A percentile compares a stretch with the other conserved stretches of the same genome.
Conservation (phyloP, 805 yeast species). For the Naumovozyma dairenensis region DNA sequence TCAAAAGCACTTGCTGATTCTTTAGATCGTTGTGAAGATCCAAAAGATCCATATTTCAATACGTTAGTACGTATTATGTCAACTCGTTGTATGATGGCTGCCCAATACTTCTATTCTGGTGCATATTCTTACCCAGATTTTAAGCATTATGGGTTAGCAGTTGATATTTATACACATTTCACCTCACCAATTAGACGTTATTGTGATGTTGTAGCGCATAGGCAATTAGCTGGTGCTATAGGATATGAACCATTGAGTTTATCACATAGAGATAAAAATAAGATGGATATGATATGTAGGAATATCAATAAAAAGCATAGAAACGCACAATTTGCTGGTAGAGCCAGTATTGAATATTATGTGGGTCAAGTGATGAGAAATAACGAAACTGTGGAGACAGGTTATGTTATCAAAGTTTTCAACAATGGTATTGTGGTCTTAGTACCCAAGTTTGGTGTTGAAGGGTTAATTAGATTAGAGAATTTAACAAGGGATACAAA, state of each 20-base stretch:
- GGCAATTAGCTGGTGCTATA: conserved; percentile 97
- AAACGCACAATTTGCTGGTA: conserved; percentile 97
- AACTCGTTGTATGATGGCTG: conserved; percentile 98
- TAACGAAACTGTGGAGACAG: conserved; percentile 71
- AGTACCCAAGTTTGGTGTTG: conserved; percentile 94
- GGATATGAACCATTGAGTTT: conserved; percentile 80
- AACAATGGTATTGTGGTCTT: conserved; percentile 90
- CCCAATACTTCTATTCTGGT: conserved; percentile 92
- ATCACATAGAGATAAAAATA: conserved; percentile 75
- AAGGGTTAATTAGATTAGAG: conserved; percentile 79
- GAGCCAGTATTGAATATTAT: conserved; percentile 94
- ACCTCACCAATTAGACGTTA: conserved; percentile 97
- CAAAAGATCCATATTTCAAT: conserved; percentile 80
- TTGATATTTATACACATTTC: conserved; percentile 95
- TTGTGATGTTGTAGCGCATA: conserved; percentile 95
- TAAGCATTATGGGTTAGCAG: conserved; percentile 94
- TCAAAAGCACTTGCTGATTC: conserved; percentile 92
- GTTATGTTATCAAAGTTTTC: conserved; percentile 85
- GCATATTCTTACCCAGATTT: conserved; percentile 83
- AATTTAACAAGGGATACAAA: conserved; percentile 55
- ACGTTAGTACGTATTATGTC: conserved; percentile 93
- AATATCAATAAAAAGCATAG: conserved; percentile 91
- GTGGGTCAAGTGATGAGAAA: conserved; percentile 96
- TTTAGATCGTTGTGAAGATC: conserved; percentile 77
- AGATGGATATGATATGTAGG: conserved; percentile 79